Conservation (phyloP, 805 yeast species). For the Sugiyamaella mastotermitis region DNA sequence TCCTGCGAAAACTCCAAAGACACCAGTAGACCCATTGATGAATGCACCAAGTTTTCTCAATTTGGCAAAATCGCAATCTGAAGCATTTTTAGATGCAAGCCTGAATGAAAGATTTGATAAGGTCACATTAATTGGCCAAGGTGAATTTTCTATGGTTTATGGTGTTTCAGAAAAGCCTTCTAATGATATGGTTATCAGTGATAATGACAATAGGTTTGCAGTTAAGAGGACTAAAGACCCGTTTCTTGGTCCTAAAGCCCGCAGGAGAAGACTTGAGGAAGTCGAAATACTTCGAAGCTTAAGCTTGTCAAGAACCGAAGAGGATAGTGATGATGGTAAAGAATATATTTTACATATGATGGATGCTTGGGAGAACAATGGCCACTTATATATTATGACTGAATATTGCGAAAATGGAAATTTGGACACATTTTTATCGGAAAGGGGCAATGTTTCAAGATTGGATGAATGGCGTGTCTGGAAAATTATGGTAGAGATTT, state of each 20-base stretch:
- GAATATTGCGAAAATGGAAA: slow-evolving; percentile 95
- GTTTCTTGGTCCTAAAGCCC: slow-evolving; percentile 51
- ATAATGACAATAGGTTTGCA: slow-evolving; percentile 52
- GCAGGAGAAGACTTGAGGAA: slow-evolving; percentile 62
- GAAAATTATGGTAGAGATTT: slow-evolving; percentile 85
- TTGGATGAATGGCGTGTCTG: slow-evolving; percentile 96
- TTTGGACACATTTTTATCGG: slow-evolving; percentile 69
- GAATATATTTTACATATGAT: slow-evolving; percentile 74
- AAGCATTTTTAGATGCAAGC: slow-evolving; percentile 19
- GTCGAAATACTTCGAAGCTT: slow-evolving; percentile 51
- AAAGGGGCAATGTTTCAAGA: slow-evolving; percentile 66
- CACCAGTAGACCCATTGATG: slow-evolving; percentile 19
- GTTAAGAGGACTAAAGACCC: slow-evolving; percentile 80
- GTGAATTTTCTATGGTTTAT: slow-evolving; percentile 87
- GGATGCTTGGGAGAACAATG: slow-evolving; percentile 76
- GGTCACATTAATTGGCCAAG: slow-evolving; percentile 69
- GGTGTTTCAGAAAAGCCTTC: slow-evolving; percentile 47
- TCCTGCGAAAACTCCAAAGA: slow-evolving; percentile 28
- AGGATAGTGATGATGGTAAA: slow-evolving; percentile 50
- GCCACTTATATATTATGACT: slow-evolving; percentile 82
- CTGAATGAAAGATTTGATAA: slow-evolving; percentile 50
- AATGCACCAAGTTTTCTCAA: slow-evolving; percentile 4
- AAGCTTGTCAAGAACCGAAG: slow-evolving; percentile 12
- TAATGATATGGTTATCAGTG: slow-evolving; percentile 2
- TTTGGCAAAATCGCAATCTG: slow-evolving; percentile 9